These are phyloP conservation scores for Trichoderma koningii DNA, from an alignment of 2,329 filamentous ascomycete species.

Conservation along the genomic window DNA sequence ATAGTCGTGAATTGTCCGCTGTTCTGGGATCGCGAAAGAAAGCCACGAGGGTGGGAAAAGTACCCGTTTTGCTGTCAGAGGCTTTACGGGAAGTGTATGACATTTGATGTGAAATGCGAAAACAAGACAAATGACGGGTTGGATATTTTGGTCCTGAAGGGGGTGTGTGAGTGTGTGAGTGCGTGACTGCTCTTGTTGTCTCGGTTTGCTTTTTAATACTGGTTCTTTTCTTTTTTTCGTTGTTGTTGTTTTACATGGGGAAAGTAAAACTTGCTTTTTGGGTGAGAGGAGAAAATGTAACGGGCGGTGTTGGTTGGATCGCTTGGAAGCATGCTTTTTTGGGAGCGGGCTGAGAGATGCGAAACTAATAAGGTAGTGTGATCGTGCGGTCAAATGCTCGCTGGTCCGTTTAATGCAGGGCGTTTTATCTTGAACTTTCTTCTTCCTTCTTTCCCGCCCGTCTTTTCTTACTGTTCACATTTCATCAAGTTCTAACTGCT, in stretches of 20 bases:
- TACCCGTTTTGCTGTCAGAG: too few relatives aligned
- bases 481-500: too few relatives aligned
- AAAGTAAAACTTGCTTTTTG: not conserved
- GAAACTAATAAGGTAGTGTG: not conserved
- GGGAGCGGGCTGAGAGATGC: conserved; percentile 1
- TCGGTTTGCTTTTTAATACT: not conserved
- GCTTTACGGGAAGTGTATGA: too few relatives aligned
- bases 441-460: too few relatives aligned
- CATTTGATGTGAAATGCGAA: too few relatives aligned
- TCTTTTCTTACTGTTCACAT: too few relatives aligned
- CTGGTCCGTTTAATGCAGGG: not conserved
- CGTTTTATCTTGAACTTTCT: too few relatives aligned
- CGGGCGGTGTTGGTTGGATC: conserved; percentile 12
- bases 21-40: not conserved
- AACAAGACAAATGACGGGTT: not conserved
- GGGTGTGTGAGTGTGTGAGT: not conserved
- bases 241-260: not conserved
- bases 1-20: not conserved
- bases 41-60: not conserved
- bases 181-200: not conserved
- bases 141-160: not conserved
- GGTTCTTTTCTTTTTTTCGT: not conserved
- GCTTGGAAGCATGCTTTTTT: not conserved
- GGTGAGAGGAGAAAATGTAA: not conserved
- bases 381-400: too few relatives aligned